Base-by-base conservation (phyloP, 208 protist genomes). In the Trypanosoma conorhini region DNA sequence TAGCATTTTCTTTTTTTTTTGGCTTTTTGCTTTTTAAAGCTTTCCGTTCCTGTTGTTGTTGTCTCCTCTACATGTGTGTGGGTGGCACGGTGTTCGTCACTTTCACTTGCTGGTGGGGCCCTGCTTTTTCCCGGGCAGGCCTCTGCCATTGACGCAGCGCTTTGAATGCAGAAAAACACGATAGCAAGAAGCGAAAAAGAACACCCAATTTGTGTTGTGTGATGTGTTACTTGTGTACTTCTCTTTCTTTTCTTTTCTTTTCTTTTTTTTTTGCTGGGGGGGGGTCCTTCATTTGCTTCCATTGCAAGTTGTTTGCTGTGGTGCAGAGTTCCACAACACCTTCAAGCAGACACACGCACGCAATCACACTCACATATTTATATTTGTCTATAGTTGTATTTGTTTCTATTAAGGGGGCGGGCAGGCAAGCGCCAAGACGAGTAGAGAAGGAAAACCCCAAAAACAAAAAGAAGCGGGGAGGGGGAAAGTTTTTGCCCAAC, bases 251-350 rank as follows among this genome's bases (percentile, higher is more conserved):
- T 50, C 56, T 26, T 56, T 28, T 12, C 21, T 22, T 67, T 61
- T 74, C 35, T 72, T n/a, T 64, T 55, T 56, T 42, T 70, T 35
- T 33, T 38, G n/a, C 2, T 31, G 38, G n/a, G n/a, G n/a, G n/a
- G n/a, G n/a, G n/a, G n/a, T 38, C 13, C 12, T 35, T 5, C 5
- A 51, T 44, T 50, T 64, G 24, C 38, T 22, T 51, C 8, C 33
- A 44, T 31, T 38, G 55, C 26, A 21, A 60, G 55, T 50, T 9
- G 17, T 28, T 62, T 62, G 28, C 35, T 48, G 9, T 28, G 30
- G 58, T 62, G 9, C 58, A 26, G 58, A 28, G 7, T 48, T n/a
- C 5, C 31, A 62, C 58, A 48, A 21, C 21, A 48, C 26, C 15
- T 59, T 22, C 24, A 5, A 40, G 24, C 58, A 3, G 17, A 63